Conservation (phyloP, 2,329 filamentous ascomycete species). For the Ophiostoma piceae region DNA sequence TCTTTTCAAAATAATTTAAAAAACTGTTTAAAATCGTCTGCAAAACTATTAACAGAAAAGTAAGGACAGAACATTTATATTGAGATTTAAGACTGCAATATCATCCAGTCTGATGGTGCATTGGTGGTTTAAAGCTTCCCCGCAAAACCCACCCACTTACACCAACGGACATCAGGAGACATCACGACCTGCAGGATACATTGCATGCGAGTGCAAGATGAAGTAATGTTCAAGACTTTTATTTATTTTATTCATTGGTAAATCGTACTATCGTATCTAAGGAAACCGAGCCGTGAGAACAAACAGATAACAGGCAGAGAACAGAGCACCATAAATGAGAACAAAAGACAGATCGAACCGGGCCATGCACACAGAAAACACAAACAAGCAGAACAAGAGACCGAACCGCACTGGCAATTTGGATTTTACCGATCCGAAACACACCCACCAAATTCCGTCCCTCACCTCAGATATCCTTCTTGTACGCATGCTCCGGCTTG, state of each 20-base stretch:
- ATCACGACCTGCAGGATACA: neutral
- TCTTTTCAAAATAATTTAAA: no score
- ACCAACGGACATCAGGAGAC: neutral
- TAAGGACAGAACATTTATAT: neutral
- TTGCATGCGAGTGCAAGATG: no score
- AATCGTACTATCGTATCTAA: neutral
- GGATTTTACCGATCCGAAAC: neutral
- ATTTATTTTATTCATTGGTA: neutral
- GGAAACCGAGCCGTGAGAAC: neutral
- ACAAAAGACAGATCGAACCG: neutral
- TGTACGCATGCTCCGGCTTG: slow-evolving; percentile 72
- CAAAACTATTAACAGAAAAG: neutral
- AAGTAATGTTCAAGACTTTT: neutral
- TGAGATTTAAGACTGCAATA: neutral
- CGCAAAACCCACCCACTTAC: neutral
- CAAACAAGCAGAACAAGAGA: neutral
- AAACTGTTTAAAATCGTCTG: no score
- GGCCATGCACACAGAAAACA: neutral
- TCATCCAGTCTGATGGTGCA: neutral
- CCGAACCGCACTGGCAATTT: neutral
- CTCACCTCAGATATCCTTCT: slow-evolving; percentile 52
- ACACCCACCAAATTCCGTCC: neutral
- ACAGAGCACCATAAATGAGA: neutral
- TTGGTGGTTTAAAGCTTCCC: neutral
- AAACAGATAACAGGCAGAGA: neutral